These are phyloP conservation scores for Aspergillus egyptiacus DNA, from an alignment of 495 filamentous ascomycete species.

Conservation along the genomic window DNA sequence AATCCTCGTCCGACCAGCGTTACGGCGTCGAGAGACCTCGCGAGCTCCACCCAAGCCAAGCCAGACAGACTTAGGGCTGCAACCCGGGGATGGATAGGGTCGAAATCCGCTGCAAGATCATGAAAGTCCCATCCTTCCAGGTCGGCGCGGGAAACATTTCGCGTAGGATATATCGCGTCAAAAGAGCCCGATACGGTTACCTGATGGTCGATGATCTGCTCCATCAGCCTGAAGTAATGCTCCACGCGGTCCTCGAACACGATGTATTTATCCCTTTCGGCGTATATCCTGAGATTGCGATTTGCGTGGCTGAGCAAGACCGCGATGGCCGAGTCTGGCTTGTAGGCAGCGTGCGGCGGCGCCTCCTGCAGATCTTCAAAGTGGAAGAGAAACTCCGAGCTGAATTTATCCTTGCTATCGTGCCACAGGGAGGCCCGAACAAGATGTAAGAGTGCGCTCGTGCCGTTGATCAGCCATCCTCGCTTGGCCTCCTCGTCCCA, in stretches of 20 bases:
- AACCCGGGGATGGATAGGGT: conserved; percentile 21
- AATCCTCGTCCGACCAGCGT: not conserved
- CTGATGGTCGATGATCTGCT: conserved; percentile 28
- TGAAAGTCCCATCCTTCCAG: conserved; percentile 32
- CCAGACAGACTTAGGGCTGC: conserved; percentile 15
- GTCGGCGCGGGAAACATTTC: conserved; percentile 14
- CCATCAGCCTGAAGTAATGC: conserved; percentile 17
- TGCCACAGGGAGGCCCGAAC: conserved; percentile 23
- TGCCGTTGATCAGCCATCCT: conserved; percentile 31
- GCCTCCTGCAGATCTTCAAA: not conserved
- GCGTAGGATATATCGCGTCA: not conserved
- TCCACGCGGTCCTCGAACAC: conserved; percentile 16
- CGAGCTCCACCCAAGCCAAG: conserved; percentile 26
- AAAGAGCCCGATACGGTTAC: not conserved
- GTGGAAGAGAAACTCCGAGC: conserved; percentile 10
- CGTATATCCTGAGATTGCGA: conserved; percentile 19
- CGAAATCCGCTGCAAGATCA: conserved; percentile 20
- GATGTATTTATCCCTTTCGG: conserved; percentile 1
- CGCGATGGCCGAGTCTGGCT: conserved; percentile 6
- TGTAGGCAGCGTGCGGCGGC: not conserved
- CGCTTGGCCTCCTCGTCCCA: conserved; percentile 27
- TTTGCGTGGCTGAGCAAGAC: conserved; percentile 19
- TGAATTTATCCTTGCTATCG: conserved; percentile 15
- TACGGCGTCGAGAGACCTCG: conserved; percentile 2
- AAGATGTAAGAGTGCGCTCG: conserved; percentile 29